Evolutionary conservation across 2,329 filamentous ascomycete genomes (phyloP).

Genomic region (Tolypocladium ophioglossoides): DNA sequence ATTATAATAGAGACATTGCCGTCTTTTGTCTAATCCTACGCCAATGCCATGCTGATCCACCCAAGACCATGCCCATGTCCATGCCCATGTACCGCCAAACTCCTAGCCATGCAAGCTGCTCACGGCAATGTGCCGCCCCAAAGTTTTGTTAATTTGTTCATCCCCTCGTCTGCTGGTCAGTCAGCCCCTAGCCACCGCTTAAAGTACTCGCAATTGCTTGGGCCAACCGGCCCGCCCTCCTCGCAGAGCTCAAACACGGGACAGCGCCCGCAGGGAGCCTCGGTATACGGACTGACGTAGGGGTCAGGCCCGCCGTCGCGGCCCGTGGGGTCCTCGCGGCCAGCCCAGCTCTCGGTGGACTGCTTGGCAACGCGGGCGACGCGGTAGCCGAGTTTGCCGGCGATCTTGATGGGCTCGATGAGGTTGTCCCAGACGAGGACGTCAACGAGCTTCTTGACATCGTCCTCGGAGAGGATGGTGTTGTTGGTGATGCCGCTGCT

Average conservation of each 20-base stretch:
- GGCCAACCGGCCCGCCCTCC: slow-evolving; percentile 81
- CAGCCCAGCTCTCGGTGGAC: slow-evolving; percentile 28
- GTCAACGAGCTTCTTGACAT: slow-evolving; percentile 78
- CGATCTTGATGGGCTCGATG: slow-evolving; percentile 54
- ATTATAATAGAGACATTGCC: neutral
- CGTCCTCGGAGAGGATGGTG: slow-evolving; percentile 57
- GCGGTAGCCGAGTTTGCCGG: slow-evolving; percentile 40
- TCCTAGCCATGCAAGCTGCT: slow-evolving; percentile 9
- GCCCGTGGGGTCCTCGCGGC: slow-evolving; percentile 24
- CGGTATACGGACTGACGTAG: slow-evolving; percentile 64
- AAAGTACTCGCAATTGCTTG: slow-evolving; percentile 87
- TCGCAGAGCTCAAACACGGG: slow-evolving; percentile 90
- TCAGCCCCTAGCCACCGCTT: slow-evolving; percentile 62
- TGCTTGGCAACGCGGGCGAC: slow-evolving; percentile 38
- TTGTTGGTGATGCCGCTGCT: slow-evolving; percentile 60
- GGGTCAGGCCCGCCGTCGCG: slow-evolving; percentile 29
- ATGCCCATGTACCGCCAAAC: slow-evolving; percentile 5
- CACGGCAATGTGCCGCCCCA: neutral
- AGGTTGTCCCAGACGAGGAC: slow-evolving; percentile 83
- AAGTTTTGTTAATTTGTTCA: neutral
- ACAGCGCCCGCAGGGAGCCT: slow-evolving; percentile 83
- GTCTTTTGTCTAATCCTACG: neutral
- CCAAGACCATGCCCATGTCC: neutral
- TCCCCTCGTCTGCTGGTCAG: slow-evolving; percentile 8
- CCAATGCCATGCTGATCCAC: slow-evolving; percentile 1